Evolutionary conservation across 257 asterid species (phyloP), one percentile per base, ranked within the genome.

Genomic region (Nicotiana otophora): DNA sequence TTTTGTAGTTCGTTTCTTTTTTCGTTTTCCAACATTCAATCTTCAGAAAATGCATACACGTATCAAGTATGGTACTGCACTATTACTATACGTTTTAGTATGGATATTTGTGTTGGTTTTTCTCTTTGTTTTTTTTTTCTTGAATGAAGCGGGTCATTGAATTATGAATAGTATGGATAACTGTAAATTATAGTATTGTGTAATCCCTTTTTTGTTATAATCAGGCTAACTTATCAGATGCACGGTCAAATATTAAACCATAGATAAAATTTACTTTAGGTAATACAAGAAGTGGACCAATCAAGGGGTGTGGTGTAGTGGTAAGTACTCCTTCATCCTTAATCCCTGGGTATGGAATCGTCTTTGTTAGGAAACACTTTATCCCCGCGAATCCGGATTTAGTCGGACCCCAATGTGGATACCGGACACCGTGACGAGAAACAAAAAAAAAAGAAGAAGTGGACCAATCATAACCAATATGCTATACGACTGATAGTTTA

Each of bases 251-350:
- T 20, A 42, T 46, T 42, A 23, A 2, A 72, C 61, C 62, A 74
- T 0, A 74, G 28, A 5, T 14, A 46, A 36, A 14, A 23, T 26
- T 4, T 26, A 67, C 9, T 39, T 75, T 51, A 75, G 28, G 39
- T 75, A 48, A 75, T 31, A 31, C 8, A 26, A 75, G 80, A 75
- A 75, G 42, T 48, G 80, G 9, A 26, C 80, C 80, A 74, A 74
- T 26, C 60, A 23, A 23, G 26, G 26, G 26, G 26, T 23, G 26
- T 23, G 26, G 26, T 23, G 26, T 23, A 23, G 26, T 23, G 26
- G 26, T 23, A 23, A 23, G 26, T 23, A 23, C 26, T 23, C 26
- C 26, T 23, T 23, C 26, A 23, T 23, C 26, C 26, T 23, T 23
- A 23, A 23, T 23, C 26, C 26, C 26, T 23, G 26, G 26, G 26